A percentile compares a stretch with the other conserved stretches of the same genome.
Conservation (phyloP, 208 protist genomes). For the Acanthamoeba royreba region DNA sequence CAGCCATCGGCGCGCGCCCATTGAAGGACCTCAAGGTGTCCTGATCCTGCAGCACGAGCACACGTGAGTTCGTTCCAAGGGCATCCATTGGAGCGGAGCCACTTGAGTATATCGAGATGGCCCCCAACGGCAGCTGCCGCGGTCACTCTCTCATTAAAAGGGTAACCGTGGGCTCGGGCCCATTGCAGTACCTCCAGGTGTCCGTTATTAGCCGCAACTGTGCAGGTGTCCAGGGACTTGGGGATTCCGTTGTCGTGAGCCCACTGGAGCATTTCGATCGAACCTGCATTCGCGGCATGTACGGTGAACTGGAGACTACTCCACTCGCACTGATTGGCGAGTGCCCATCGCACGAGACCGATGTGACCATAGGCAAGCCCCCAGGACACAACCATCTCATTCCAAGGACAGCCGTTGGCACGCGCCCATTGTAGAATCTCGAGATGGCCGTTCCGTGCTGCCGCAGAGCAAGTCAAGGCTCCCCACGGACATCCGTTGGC, state of each 20-base stretch:
- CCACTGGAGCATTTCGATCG: no score
- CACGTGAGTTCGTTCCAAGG: not conserved
- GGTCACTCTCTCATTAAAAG: not conserved
- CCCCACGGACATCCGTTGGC: not conserved
- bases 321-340: not conserved
- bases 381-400: no score
- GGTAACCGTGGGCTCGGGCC: not conserved
- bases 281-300: no score
- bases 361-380: no score
- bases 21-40: not conserved
- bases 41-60: not conserved
- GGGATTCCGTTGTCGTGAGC: no score
- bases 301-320: no score
- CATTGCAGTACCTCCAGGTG: not conserved
- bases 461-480: not conserved
- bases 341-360: not conserved
- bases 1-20: not conserved
- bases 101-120: not conserved
- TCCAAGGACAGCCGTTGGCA: not conserved
- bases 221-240: no score
- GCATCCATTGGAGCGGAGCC: not conserved
- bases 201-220: not conserved
- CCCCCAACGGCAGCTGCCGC: not conserved
- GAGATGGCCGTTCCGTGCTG: not conserved
- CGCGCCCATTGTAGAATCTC: not conserved